These are phyloP conservation scores for Mycena alexandri DNA, from an alignment of 768 basidiomycete genomes.

Conservation along the genomic window DNA sequence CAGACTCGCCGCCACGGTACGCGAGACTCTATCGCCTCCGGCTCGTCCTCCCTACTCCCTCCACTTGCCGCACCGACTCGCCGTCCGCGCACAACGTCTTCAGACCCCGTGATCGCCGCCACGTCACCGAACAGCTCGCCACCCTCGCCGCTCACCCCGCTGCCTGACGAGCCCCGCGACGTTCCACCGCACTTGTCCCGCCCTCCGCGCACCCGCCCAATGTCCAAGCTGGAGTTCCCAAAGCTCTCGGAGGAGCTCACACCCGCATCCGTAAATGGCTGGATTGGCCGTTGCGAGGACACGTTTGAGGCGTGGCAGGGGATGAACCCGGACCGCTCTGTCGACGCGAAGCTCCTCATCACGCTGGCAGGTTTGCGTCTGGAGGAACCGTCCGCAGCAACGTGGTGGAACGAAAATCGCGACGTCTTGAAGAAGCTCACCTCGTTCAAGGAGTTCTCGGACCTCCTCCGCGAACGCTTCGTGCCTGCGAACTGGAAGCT, in stretches of 20 bases:
- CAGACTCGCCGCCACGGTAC: neutral
- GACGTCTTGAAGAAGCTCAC: neutral
- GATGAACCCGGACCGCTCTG: too few relatives aligned
- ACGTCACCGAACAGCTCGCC: conserved; percentile 12
- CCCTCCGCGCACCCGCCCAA: neutral
- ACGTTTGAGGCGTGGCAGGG: too few relatives aligned
- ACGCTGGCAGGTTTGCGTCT: conserved; percentile 12
- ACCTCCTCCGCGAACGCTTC: neutral
- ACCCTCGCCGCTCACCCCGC: neutral
- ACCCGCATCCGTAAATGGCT: too few relatives aligned
- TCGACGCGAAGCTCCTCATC: too few relatives aligned
- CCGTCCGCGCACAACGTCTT: neutral
- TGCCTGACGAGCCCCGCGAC: neutral
- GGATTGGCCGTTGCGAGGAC: too few relatives aligned
- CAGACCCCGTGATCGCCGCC: neutral
- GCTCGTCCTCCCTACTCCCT: neutral
- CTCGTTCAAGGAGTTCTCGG: neutral
- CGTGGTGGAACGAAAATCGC: conserved; percentile 11
- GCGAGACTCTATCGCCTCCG: neutral
- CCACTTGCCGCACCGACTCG: too few relatives aligned
- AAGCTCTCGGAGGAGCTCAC: neutral
- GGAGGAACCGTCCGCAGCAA: neutral
- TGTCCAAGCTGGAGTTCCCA: conserved; percentile 15
- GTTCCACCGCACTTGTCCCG: neutral
- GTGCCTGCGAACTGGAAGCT: conserved; percentile 3